Base-by-base conservation (phyloP, 1,284 basidiomycete species). In the Boletellus deceptivus region DNA sequence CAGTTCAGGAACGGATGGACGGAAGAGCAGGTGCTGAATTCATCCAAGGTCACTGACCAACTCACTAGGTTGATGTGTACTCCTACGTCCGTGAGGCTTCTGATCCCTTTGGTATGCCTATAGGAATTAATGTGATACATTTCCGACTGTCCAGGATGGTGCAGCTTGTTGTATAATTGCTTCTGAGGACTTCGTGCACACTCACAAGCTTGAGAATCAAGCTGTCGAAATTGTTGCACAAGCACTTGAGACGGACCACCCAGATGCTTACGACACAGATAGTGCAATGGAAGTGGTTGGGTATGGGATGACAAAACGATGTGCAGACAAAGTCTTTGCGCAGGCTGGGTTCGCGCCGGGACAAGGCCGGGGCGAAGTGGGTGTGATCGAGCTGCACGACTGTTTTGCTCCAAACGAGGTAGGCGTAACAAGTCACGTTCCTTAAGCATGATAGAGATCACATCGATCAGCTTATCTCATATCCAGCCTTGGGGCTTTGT, bases 1-100 rank as follows among this genome's bases (percentile, higher is more conserved):
- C 91, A 93, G 64, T 93, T 94, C 72, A 79, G 82, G 14, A 77
- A 84, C 58, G 85, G 84, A 6, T 89, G 86, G 84, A 83, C 75
- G 27, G 79, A 80, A 11, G 82, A 91, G 55, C 77, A 91, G 59
- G 78, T 92, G 18, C 64, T 89, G 43, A 75, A 76, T 11, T 77
- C 85, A 1, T 76, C 79, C 2, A 84, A 81, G 69, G 83, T 92
- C 63, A 87, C 78, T 27, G 83, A 82, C 45, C 80, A 90, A 62
- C 70, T 93, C 40, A 93, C 91, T 3, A 86, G 89, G 63, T 88
- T 82, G 64, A 92, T 93, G 90, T 94, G 91, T 64, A 91, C 86
- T 57, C 91, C 91, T 1, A 93, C 91, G 33, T 87, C 85, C 6
- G 84, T 84, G 50, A 50, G 58, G 63, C 58, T 6, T 20, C 18